These are phyloP conservation scores for Didymella exigua DNA, from an alignment of 2,329 filamentous ascomycete species.

Conservation along the genomic window DNA sequence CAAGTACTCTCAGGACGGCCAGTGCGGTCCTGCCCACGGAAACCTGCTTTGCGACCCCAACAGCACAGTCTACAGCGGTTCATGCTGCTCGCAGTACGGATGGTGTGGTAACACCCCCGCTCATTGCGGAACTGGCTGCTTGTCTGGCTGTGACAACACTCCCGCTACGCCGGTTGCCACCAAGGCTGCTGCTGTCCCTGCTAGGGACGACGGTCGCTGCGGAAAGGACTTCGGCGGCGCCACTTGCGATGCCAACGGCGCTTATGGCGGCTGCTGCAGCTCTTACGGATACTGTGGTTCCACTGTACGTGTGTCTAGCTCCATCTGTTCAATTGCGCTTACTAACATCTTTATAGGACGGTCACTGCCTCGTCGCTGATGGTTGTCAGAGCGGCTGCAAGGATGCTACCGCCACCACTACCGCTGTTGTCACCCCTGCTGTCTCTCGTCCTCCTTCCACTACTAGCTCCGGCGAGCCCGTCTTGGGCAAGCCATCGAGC, in stretches of 20 bases:
- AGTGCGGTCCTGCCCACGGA: constrained; percentile 48
- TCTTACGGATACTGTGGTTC: constrained; percentile 43
- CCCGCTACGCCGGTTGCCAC: constrained; percentile 14
- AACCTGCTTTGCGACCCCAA: constrained; percentile 52
- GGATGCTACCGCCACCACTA: constrained; percentile 17
- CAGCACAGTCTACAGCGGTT: constrained; percentile 52
- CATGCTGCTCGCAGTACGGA: constrained; percentile 53
- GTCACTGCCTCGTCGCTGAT: constrained; percentile 45
- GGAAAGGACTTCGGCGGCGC: constrained; percentile 49
- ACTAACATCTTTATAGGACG: constrained; percentile 23
- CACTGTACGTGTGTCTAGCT: constrained; percentile 19
- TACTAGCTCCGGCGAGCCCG: constrained; percentile 45
- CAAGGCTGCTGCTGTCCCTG: constrained; percentile 10
- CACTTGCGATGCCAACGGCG: constrained; percentile 48
- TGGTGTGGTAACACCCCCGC: constrained; percentile 53
- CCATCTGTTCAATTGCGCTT: not conserved
- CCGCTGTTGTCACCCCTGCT: constrained; percentile 17
- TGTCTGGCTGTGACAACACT: constrained; percentile 39
- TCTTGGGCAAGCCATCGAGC: constrained; percentile 42
- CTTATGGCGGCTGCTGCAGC: constrained; percentile 50
- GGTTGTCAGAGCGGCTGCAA: constrained; percentile 51
- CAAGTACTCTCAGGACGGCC: constrained; percentile 48
- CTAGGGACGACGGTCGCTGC: constrained; percentile 48
- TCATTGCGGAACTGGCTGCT: constrained; percentile 47
- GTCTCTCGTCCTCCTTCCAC: constrained; percentile 38